Base-by-base conservation (phyloP, 208 protist species). In the Acanthamoeba lenticulata region DNA sequence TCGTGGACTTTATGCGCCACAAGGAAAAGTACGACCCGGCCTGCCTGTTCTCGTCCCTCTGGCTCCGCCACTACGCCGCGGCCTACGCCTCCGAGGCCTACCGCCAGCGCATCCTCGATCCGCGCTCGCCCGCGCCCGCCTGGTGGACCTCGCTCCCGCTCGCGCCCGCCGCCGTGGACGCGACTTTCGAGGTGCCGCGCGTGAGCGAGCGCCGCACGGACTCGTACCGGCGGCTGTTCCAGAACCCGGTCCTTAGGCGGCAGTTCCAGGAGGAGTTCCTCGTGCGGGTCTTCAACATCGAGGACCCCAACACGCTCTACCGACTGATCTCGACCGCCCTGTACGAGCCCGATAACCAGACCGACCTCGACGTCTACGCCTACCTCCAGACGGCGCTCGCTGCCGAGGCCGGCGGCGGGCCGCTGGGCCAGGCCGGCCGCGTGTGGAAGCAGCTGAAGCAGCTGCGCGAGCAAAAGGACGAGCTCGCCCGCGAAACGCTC, bases 241-340 rank as follows among this genome's bases (percentile, higher is more conserved):
- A 83, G n/a, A 57, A 96, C 89, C 34, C 47, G 15, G 40, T 60
- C 24, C 27, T 72, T 34, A 49, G 95, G 42, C 88, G 77, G 0
- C 81, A 83, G 36, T 96, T 96, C 57, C 36, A 49, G 36, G 94
- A 97, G 38, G 55, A 74, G 44, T 97, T 97, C 60, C 69, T 97
- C 34, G 44, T 40, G 21, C 29, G 92, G 11, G 65, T 97, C 1
- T 96, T 97, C 77, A 90, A 96, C 72, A 60, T 97, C 27, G 91
- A 72, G 17, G 60, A 92, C 45, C 79, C 90, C 15, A 88, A 92
- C 21, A 7, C 27, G 11, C 49, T 97, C 36, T 77, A 92, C 47
- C 65, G 86, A 57, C 44, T 92, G 15, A 67, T 96, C 21, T 74
- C 77, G 9, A 90, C 60, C n/a, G 49, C 90, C 47, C 40, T 88